phyloP scores from a whole-genome alignment of 495 filamentous ascomycete species.

The Penicillium samsonianum region DNA sequence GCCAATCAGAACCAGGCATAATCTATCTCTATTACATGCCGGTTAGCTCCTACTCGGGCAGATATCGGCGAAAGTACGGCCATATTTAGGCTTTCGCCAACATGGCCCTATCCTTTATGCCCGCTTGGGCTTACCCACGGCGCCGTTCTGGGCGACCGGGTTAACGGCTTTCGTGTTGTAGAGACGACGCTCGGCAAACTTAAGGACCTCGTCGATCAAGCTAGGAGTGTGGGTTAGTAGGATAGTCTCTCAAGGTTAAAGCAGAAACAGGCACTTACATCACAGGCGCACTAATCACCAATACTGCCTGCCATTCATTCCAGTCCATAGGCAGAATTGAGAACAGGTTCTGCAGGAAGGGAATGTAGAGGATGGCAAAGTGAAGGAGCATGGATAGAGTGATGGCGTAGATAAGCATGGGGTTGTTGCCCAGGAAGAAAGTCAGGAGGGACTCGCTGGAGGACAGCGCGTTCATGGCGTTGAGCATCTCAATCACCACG shows the following conservation, averaged over 20 bases:
- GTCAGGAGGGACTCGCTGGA: constrained; percentile 93
- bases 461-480: constrained; percentile 98
- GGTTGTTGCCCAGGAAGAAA: constrained; percentile 92
- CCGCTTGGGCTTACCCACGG: constrained; percentile 42
- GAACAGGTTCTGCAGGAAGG: constrained; percentile 86
- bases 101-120: constrained; percentile 29
- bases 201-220: constrained; percentile 86
- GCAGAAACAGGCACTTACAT: constrained; percentile 66
- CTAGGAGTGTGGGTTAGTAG: constrained; percentile 46
- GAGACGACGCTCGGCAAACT: constrained; percentile 72
- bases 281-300: constrained; percentile 86
- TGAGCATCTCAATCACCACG: constrained; percentile 99
- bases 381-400: constrained; percentile 93
- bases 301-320: constrained; percentile 91
- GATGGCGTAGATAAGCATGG: constrained; percentile 95
- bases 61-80: neutral
- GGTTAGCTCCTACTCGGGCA: neutral
- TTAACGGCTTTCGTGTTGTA: constrained; percentile 36
- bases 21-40: constrained; percentile 30
- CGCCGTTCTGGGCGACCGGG: constrained; percentile 35
- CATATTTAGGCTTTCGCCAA: neutral
- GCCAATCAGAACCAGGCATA: constrained; percentile 13
- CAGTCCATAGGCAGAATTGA: constrained; percentile 85
- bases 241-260: neutral
- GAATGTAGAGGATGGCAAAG: constrained; percentile 90